Conservation (phyloP, 2,329 filamentous ascomycete species). For the Lachnellula hyalina region DNA sequence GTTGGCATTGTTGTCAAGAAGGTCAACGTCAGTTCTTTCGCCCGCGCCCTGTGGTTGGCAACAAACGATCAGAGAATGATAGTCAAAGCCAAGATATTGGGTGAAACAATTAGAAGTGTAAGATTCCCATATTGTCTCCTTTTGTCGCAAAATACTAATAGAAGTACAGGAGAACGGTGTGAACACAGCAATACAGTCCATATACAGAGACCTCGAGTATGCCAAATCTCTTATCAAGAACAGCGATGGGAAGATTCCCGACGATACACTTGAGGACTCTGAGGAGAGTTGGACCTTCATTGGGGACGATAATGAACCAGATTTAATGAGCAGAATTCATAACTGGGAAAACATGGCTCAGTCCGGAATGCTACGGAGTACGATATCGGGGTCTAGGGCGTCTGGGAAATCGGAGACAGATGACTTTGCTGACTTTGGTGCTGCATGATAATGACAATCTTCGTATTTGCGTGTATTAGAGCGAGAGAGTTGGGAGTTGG, state of each 20-base stretch:
- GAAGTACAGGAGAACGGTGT: slow-evolving; percentile 74
- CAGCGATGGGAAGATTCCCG: slow-evolving; percentile 48
- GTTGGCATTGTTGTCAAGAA: slow-evolving; percentile 87
- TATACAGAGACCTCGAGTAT: slow-evolving; percentile 94
- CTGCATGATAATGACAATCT: not conserved
- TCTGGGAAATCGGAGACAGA: slow-evolving; percentile 11
- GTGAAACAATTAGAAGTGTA: slow-evolving; percentile 83
- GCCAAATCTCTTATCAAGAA: slow-evolving; percentile 76
- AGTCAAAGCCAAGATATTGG: slow-evolving; percentile 72
- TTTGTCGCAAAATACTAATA: slow-evolving; percentile 26
- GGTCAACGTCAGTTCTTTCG: slow-evolving; percentile 81
- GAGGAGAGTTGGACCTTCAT: slow-evolving; percentile 90
- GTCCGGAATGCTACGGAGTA: slow-evolving; percentile 13
- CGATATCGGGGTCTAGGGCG: slow-evolving; percentile 13
- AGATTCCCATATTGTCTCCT: slow-evolving; percentile 30
- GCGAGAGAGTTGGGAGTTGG: not conserved
- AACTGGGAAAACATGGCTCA: slow-evolving; percentile 30
- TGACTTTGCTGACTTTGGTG: not conserved
- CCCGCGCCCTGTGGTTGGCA: slow-evolving; percentile 83
- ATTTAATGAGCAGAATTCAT: slow-evolving; percentile 27
- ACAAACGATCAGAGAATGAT: slow-evolving; percentile 91
- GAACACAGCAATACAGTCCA: slow-evolving; percentile 80
- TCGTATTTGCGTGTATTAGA: not conserved
- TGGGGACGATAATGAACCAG: slow-evolving; percentile 41
- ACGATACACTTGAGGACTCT: slow-evolving; percentile 56